Percentiles rank a stretch among this genome's conserved stretches.
phyloP scores from a whole-genome alignment of 2,329 filamentous ascomycete species.

The Chalaropsis thielavioides region DNA sequence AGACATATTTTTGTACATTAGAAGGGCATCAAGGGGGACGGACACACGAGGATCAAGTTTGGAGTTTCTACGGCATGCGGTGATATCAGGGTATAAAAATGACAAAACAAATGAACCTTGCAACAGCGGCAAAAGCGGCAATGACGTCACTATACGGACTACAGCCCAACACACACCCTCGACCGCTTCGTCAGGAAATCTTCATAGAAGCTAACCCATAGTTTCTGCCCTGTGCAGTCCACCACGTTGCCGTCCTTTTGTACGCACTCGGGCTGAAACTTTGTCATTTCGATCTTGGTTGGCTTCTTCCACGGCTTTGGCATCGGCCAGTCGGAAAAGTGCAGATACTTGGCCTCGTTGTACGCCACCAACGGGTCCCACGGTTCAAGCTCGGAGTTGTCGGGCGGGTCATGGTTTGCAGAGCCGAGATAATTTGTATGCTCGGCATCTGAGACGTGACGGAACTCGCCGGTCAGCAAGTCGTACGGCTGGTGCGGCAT shows the following conservation, averaged over 20 bases:
- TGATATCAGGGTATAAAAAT: not conserved
- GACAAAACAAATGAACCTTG: not conserved
- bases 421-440: slow-evolving; percentile 31
- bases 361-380: slow-evolving; percentile 43
- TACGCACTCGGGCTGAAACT: slow-evolving; percentile 23
- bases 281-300: slow-evolving; percentile 8
- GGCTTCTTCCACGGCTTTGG: slow-evolving; percentile 41
- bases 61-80: not conserved
- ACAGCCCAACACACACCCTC: not conserved
- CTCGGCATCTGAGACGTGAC: slow-evolving; percentile 28
- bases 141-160: not conserved
- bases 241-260: slow-evolving; percentile 38
- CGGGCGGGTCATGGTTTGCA: slow-evolving; percentile 26
- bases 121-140: not conserved
- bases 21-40: not conserved
- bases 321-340: slow-evolving; percentile 59
- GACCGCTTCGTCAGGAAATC: slow-evolving; percentile 26
- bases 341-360: slow-evolving; percentile 49
- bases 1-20: slow-evolving; percentile 13
- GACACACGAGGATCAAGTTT: not conserved
- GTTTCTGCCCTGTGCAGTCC: slow-evolving; percentile 22
- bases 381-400: slow-evolving; percentile 27
- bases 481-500: slow-evolving; percentile 50
- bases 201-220: slow-evolving; percentile 32
- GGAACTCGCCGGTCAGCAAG: slow-evolving; percentile 47